Evolutionary conservation across 305 asterid genomes (phyloP), one percentile per base, ranked within the genome.

Genomic region (Fraxinus floribunda): DNA sequence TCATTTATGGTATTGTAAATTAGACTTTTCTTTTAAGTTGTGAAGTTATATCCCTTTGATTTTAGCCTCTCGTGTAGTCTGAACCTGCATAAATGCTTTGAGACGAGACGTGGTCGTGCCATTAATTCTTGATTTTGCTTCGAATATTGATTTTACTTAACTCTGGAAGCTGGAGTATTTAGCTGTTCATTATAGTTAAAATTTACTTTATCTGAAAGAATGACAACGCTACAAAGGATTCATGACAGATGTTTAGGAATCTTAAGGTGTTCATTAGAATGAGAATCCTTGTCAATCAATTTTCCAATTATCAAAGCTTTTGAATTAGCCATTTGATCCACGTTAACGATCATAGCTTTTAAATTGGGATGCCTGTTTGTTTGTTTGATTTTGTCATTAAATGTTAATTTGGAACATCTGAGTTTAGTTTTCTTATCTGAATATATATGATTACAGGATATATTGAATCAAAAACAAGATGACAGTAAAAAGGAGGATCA

Each of bases 391-490:
- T 52, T 16, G 20, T 15, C 22, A 16, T 16, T 57, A 57, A 18
- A 57, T n/a, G 24, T 57, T 57, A 57, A 52, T 52, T 57, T 18
- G 26, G 26, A 57, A 57, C 66, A 22, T 9, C 66, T 18, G 26
- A 57, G 66, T 57, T 57, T 57, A 16, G 22, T 13, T 52, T 39
- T 83, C 80, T 86, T 22, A 62, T 84, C 64, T 66, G 80, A 41
- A 78, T 82, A 79, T 76, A 24, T 80, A 22, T 80, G 79, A 35
- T 30, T 84, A 82, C 91, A 94, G 98, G 86, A 88, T 76, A 71
- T 34, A 13, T 77, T 85, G 24, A 83, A 30, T 36, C 66, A 78
- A 6, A 82, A 87, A 68, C 87, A 74, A 66, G 88, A 89, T 52
- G 84, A 79, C 9, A 13, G 82, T 24, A 79, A 80, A 80, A 90